These are phyloP conservation scores for Aplosporella prunicola DNA, from an alignment of 2,329 filamentous ascomycete species.

Conservation along the genomic window DNA sequence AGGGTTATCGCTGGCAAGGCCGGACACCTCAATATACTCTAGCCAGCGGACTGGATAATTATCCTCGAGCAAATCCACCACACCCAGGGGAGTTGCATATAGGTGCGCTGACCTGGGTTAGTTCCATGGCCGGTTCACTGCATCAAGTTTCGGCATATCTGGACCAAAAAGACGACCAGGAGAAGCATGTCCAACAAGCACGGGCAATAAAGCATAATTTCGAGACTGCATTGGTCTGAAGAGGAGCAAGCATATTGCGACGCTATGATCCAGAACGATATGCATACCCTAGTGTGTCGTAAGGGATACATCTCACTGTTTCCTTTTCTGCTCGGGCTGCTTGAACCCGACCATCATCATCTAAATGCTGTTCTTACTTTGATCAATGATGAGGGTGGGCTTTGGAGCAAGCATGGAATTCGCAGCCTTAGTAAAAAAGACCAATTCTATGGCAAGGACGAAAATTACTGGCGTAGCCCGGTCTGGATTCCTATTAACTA, in stretches of 20 bases:
- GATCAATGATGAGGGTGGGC: conserved; percentile 67
- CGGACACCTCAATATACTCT: conserved; percentile 79
- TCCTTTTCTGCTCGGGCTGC: conserved; percentile 77
- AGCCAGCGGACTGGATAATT: conserved; percentile 91
- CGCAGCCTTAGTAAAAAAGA: conserved; percentile 79
- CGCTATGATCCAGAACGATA: conserved; percentile 88
- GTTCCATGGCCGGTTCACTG: conserved; percentile 87
- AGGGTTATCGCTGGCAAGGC: conserved; percentile 92
- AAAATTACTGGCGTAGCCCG: conserved; percentile 95
- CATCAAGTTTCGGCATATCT: conserved; percentile 68
- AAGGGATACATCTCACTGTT: conserved; percentile 93
- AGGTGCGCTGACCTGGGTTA: conserved; percentile 93
- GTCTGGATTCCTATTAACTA: conserved; percentile 97
- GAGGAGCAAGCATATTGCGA: conserved; percentile 81
- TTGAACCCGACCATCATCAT: conserved; percentile 63
- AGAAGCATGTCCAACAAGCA: conserved; percentile 61
- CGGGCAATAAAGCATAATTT: conserved; percentile 76
- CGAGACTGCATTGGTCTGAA: conserved; percentile 86
- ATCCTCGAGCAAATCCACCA: conserved; percentile 84
- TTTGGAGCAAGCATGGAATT: conserved; percentile 84
- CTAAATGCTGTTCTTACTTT: conserved; percentile 68
- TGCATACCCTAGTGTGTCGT: conserved; percentile 82
- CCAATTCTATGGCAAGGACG: conserved; percentile 74
- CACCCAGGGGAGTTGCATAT: conserved; percentile 93
- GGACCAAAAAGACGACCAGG: conserved; percentile 65